Base-by-base conservation (phyloP, 139 green algal species). In the Chlorella sp. region DNA sequence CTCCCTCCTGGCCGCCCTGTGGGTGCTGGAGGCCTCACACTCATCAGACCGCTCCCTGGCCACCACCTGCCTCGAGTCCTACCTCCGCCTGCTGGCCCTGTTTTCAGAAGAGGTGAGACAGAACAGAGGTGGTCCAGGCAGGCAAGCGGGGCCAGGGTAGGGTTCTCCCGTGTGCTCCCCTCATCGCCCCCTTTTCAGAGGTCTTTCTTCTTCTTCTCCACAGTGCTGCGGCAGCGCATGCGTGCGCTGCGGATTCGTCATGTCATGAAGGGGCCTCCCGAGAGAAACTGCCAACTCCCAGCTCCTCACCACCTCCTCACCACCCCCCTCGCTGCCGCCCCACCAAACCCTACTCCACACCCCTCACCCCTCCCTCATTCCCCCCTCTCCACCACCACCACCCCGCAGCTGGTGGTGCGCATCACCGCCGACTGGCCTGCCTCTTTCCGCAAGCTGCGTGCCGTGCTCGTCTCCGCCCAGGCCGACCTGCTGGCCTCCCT, bases 381-480 rank as follows among this genome's bases (percentile, higher is more conserved):
- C 69, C 69, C 80, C 48, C n/a, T 4, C 26, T 5, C 80, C 53
- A 34, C 81, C 26, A 21, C 37, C 53, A 42, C 71, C 32, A 32
- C 22, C 71, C 32, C 28, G 84, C 84, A 88, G 84, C 64, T 88
- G 39, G 84, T 81, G 66, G 9, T 53, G 28, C 30, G 53, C 64
- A 30, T 88, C 36, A 88, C 84, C 64, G 68, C 68, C 39, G 42
- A 81, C 40, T 88, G 84, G 84, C 84, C 84, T 30, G 68, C 84
- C 39, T 81, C 84, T 0, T 88, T 88, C n/a, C 24, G 30, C 57
- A 88, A 76, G 39, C 64, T 88, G 28, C 71, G 71, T 40, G 34
- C 39, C 16, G 66, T 32, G 0, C 34, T 88, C 66, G 84, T 88
- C 36, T 68, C 71, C 9, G 84, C 68, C 28, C 84, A 88, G 42